phyloP scores from a whole-genome alignment of 257 asterid species.

The Hygrophila difformis region DNA sequence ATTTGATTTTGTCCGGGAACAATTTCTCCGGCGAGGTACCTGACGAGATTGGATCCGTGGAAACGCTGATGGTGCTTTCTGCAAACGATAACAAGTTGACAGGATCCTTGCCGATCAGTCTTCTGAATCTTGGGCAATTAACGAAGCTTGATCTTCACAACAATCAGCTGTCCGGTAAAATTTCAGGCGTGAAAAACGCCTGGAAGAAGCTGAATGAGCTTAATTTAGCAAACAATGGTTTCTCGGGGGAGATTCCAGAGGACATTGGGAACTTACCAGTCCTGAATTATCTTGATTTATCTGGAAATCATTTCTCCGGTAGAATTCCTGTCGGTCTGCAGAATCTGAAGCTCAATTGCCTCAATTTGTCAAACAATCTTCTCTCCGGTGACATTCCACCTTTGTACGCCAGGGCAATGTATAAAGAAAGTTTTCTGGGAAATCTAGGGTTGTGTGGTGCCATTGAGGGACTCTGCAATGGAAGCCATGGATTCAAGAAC shows the following conservation, averaged over 20 bases:
- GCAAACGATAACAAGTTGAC: conserved; percentile 49
- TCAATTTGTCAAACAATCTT: conserved; percentile 68
- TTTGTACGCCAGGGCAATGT: conserved; percentile 65
- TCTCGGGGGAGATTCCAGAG: conserved; percentile 68
- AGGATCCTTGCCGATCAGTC: conserved; percentile 64
- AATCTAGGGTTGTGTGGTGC: conserved; percentile 84
- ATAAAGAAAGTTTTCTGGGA: conserved; percentile 67
- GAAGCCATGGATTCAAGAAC: conserved; percentile 31
- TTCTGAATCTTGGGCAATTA: conserved; percentile 73
- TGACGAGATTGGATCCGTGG: conserved; percentile 70
- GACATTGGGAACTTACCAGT: conserved; percentile 70
- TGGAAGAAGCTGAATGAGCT: conserved; percentile 83
- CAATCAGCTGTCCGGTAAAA: conserved; percentile 55
- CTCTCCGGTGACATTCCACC: conserved; percentile 83
- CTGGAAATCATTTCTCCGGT: conserved; percentile 71
- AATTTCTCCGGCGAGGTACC: conserved; percentile 71
- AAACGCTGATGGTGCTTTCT: conserved; percentile 55
- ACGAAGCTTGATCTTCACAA: conserved; percentile 87
- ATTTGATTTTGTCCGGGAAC: conserved; percentile 62
- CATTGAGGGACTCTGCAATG: conserved; percentile 63
- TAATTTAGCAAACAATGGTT: conserved; percentile 62
- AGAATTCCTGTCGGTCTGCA: conserved; percentile 61
- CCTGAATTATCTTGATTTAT: conserved; percentile 83
- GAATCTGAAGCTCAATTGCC: conserved; percentile 82
- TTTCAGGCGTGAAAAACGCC: conserved; percentile 53